These are phyloP conservation scores for Candida adriatica DNA, from an alignment of 805 yeast species.

Conservation along the genomic window DNA sequence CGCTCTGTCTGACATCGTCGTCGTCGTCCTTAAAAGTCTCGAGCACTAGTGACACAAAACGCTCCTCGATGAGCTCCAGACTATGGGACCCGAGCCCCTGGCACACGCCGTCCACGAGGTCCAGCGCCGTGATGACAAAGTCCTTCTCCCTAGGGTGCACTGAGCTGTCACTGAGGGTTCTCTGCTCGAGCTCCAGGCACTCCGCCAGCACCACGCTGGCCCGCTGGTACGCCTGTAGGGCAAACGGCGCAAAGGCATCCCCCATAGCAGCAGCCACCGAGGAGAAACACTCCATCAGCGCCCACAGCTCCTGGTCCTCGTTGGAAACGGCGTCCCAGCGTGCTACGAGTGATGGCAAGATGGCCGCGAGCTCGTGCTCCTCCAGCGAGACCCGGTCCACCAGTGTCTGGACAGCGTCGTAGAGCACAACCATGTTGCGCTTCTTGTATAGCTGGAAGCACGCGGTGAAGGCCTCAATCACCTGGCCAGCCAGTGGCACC, in stretches of 20 bases:
- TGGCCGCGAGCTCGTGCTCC: conserved; percentile 47
- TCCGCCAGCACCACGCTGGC: conserved; percentile 62
- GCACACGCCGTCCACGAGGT: conserved; percentile 84
- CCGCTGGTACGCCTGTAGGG: conserved; percentile 77
- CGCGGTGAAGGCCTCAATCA: conserved; percentile 60
- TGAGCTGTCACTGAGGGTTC: conserved; percentile 57
- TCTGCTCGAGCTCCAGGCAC: conserved; percentile 60
- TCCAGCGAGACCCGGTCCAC: conserved; percentile 64
- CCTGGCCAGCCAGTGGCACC: conserved; percentile 50
- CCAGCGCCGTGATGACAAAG: conserved; percentile 82
- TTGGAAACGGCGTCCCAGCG: conserved; percentile 78
- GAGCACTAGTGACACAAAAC: conserved; percentile 55
- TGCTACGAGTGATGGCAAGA: conserved; percentile 74
- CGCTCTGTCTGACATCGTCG: conserved; percentile 89
- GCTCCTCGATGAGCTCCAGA: conserved; percentile 43
- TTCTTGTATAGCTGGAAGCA: conserved; percentile 79
- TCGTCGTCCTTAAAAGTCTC: conserved; percentile 68
- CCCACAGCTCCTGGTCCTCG: conserved; percentile 83
- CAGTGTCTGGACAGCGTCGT: conserved; percentile 87
- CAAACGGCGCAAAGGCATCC: conserved; percentile 80
- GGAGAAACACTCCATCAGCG: conserved; percentile 87
- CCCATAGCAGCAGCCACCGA: conserved; percentile 85
- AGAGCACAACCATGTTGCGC: conserved; percentile 72
- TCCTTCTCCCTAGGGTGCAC: conserved; percentile 82
- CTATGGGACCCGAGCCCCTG: conserved; percentile 76